Evolutionary conservation across 352 stramenopile genomes (phyloP), one percentile per base, ranked within the genome.

Genomic region (Globisporangium paddicum): DNA sequence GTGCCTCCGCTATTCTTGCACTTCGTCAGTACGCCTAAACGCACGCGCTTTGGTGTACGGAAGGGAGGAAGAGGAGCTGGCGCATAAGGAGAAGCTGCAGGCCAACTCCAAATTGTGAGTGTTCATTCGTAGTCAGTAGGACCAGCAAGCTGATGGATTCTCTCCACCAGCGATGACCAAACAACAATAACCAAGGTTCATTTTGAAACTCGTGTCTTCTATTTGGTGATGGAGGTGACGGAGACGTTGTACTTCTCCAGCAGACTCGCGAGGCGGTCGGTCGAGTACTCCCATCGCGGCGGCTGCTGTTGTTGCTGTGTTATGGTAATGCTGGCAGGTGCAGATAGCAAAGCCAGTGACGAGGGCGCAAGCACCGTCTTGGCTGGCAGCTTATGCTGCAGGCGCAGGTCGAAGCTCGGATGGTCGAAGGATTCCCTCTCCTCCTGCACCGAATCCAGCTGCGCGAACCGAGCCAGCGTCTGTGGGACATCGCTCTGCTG

Each of bases 241-340:
- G 75, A 81, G 9, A 89, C 68, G 26, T 84, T 86, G 74, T 89
- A 89, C 53, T 89, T 89, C 44, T 83, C 64, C 49, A 89, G 51
- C 21, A 89, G 59, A 50, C 70, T 79, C 25, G 72, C 67, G 35
- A 89, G 72, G 21, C 79, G 70, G 54, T 86, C 79, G 42, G 68
- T 70, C 38, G 79, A 83, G 63, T 86, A 89, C 21, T 86, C 72
- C 58, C 70, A 76, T n/a, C 26, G 18, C 44, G 59, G 44, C 37
- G 6, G 50, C 50, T 58, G 35, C 16, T 57, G 19, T 14, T 48
- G 50, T 23, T 44, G 47, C 1, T 16, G 28, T 11, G 34, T 14
- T 21, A 0, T 13, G 58, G 8, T 38, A 55, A 34, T 13, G 61
- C 23, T 41, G 11, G 2, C 18, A 57, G 42, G 3, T 42, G 28